Evolutionary conservation across 2,329 filamentous ascomycete species (phyloP), one percentile per base, ranked within the genome.

Genomic region (Aspergillus sp.): DNA sequence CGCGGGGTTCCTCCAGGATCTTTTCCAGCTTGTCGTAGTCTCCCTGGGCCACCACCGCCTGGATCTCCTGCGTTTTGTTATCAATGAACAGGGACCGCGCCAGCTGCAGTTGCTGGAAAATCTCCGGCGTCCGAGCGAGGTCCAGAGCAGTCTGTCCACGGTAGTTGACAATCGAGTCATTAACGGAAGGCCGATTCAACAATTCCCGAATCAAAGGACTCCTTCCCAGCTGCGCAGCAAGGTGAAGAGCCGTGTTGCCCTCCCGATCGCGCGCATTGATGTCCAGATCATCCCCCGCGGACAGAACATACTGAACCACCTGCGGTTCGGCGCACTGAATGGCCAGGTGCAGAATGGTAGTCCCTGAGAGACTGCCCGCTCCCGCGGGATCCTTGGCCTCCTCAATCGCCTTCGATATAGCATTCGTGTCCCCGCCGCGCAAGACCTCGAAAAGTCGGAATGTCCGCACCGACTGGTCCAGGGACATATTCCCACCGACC

Each of bases 381-480:
- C 49, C 72, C 67, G 55, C 78, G 55, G 53, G 79, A 77, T 57
- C 75, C 75, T 59, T 69, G 48, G 56, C 74, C 76, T 85, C 56
- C 69, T 70, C 67, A 54, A 96, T 86, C 1, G 86, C 86, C 64
- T 85, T 91, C 29, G 87, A 88, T 58, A 98, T 96, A 34, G 86
- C 87, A 9, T 83, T 84, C 0, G 88, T 94, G 65, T 98, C 91
- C 45, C 93, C 93, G 64, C 81, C 93, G 54, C 91, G 81, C 54
- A 98, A 74, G 38, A 90, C 86, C 71, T 97, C 93, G 62, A 97
- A 95, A 41, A 96, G 81, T 55, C 90, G 83, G 68, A 98, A 98
- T 55, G 94, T 90, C 62, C 86, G 82, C 45, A 98, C 88, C 0
- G 91, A 96, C 67, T 95, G 89, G 64, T 98, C 90, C 48, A 98